A percentile compares a stretch with the other conserved stretches of the same genome.
Conservation (phyloP, 2,329 filamentous ascomycete species). For the Trichophyton schoenleinii region DNA sequence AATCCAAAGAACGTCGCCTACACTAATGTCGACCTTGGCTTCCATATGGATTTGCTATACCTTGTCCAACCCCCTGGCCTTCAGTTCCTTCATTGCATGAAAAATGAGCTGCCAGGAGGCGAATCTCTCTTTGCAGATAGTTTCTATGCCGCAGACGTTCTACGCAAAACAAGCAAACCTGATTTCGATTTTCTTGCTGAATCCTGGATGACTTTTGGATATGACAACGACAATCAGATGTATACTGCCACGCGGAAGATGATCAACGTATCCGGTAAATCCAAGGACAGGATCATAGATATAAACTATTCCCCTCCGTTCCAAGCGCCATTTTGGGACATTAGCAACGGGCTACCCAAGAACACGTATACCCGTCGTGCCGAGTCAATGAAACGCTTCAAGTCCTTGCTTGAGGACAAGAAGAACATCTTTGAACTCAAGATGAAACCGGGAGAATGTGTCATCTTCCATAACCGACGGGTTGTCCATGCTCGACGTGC, state of each 20-base stretch:
- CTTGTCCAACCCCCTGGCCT: constrained; percentile 65
- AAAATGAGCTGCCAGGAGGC: constrained; percentile 66
- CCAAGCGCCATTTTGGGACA: constrained; percentile 35
- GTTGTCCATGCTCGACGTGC: constrained; percentile 70
- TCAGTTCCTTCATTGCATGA: constrained; percentile 80
- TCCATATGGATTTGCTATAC: constrained; percentile 92
- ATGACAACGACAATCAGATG: constrained; percentile 51
- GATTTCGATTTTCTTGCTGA: constrained; percentile 29
- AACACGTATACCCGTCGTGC: constrained; percentile 10
- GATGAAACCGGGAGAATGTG: constrained; percentile 70
- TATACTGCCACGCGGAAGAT: constrained; percentile 51
- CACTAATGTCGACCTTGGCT: constrained; percentile 65
- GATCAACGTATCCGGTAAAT: constrained; percentile 28
- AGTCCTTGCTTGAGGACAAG: constrained; percentile 44
- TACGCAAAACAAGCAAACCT: constrained; percentile 11
- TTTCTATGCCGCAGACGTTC: constrained; percentile 42
- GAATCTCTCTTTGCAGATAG: constrained; percentile 78
- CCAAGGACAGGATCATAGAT: constrained; percentile 19
- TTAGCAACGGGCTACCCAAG: background rate
- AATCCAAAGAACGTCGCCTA: constrained; percentile 86
- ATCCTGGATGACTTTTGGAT: constrained; percentile 49
- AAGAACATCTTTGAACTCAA: constrained; percentile 55
- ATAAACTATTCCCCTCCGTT: constrained; percentile 71
- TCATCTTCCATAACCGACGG: constrained; percentile 81
- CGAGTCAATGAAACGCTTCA: constrained; percentile 47